Conservation (phyloP, 2,329 filamentous ascomycete genomes). For the Cadophora malorum region DNA sequence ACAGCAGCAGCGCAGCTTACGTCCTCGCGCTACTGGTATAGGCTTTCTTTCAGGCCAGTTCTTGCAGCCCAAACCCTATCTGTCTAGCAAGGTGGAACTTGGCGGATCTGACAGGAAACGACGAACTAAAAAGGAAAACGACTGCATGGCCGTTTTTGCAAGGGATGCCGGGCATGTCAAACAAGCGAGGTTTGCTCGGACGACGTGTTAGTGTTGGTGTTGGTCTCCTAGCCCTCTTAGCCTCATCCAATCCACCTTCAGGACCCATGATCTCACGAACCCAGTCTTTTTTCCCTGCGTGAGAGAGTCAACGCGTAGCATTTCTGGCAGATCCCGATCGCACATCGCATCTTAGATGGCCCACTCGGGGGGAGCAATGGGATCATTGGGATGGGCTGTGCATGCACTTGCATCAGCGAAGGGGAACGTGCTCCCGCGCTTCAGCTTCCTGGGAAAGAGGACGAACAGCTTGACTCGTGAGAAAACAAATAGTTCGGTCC, state of each 20-base stretch:
- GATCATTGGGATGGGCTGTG: conserved; percentile 3
- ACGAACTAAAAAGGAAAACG: neutral
- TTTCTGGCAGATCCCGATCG: conserved; percentile 15
- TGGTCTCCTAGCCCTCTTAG: neutral
- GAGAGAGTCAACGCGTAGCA: conserved; percentile 5
- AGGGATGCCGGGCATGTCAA: conserved; percentile 1
- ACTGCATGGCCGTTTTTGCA: neutral
- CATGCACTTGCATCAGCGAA: neutral
- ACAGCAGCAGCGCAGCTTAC: neutral
- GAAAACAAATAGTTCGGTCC: neutral
- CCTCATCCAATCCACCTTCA: neutral
- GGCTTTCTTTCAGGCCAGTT: neutral
- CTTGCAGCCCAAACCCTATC: neutral
- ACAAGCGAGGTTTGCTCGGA: neutral
- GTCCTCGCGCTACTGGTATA: neutral
- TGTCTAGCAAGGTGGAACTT: neutral
- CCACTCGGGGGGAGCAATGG: conserved; percentile 1
- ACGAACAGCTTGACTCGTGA: neutral
- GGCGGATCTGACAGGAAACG: conserved; percentile 12
- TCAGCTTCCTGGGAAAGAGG: neutral
- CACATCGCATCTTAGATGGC: conserved; percentile 2
- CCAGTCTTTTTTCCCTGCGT: neutral
- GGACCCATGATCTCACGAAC: conserved; percentile 2
- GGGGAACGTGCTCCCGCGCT: conserved; percentile 11
- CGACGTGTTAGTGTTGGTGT: neutral